Base-by-base conservation (phyloP, 2,329 filamentous ascomycete genomes). In the Nothomitra cinnamomea region DNA sequence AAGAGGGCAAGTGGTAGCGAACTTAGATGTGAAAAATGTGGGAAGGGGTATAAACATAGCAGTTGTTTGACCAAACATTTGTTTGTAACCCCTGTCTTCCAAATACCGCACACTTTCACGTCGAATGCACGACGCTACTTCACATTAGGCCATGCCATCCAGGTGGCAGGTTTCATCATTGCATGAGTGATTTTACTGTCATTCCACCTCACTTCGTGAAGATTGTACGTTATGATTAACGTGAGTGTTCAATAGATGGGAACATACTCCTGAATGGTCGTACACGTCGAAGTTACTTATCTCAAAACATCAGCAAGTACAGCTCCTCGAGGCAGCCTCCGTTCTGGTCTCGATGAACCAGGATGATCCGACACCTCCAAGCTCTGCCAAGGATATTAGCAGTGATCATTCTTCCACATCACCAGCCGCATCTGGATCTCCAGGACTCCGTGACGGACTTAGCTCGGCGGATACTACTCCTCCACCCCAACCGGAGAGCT, bases 31-130 rank as follows among this genome's bases (percentile, higher is more conserved):
- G 87, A 95, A 67, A 90, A 89, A 71, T 98, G 92, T 75, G 90
- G 90, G 70, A 98, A 98, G 78, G 88, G 88, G 72, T 98, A 98
- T 80, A 98, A 98, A 82, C 92, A 98, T 78, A 94, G 89, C 81
- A 96, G 92, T 76, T 98, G 92, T 81, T 81, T 98, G 76, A 94
- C 87, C 69, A 98, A 96, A 80, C 92, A 98, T 82, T 84, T 95
- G 92, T 96, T 82, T 80, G 92, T 95, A 77, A 73, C 77, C 80
- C 77, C 74, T 45, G 22, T 17, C 38, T 43, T 36, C 25, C 45
- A 49, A 49, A 35, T 32, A 24, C 22, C 22, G 24, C 45, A 49
- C 45, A 49, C 22, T 32, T 49, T 49, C 45, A 49, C 45, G 17
- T 49, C 24, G 45, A 28, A 49, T 13, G 24, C 25, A 19, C 15